A percentile compares a stretch with the other conserved stretches of the same genome.
These are phyloP conservation scores for Wickerhamiella bombiphila DNA, from an alignment of 805 yeast species.

Conservation along the genomic window DNA sequence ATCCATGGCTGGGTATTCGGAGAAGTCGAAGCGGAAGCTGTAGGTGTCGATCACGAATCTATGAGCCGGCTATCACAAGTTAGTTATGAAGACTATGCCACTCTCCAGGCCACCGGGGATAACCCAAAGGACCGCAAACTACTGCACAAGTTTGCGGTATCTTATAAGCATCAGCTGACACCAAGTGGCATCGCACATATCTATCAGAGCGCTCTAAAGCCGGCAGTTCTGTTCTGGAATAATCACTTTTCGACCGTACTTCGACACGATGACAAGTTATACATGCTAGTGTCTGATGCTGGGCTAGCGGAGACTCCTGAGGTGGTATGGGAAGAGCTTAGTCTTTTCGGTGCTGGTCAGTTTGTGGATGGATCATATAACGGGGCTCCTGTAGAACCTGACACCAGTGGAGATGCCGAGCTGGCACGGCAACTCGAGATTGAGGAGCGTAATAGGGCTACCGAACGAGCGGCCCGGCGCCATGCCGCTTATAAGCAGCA, in stretches of 20 bases:
- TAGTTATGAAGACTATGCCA: slow-evolving; percentile 38
- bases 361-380: slow-evolving; percentile 54
- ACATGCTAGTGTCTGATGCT: slow-evolving; percentile 56
- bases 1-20: slow-evolving; percentile 68
- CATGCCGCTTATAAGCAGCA: not conserved
- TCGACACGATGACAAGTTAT: slow-evolving; percentile 33
- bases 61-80: slow-evolving; percentile 24
- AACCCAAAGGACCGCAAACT: slow-evolving; percentile 25
- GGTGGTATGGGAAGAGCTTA: slow-evolving; percentile 75
- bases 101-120: slow-evolving; percentile 38
- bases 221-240: slow-evolving; percentile 68
- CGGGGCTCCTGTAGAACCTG: slow-evolving; percentile 21
- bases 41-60: slow-evolving; percentile 21
- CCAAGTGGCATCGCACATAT: slow-evolving; percentile 39
- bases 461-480: not conserved
- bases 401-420: slow-evolving; percentile 17
- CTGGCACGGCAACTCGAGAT: slow-evolving; percentile 23
- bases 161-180: slow-evolving; percentile 66
- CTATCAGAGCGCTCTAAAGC: slow-evolving; percentile 33
- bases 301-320: slow-evolving; percentile 36
- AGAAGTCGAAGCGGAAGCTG: slow-evolving; percentile 23
- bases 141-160: slow-evolving; percentile 35
- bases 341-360: slow-evolving; percentile 58
- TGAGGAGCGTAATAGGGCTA: slow-evolving; percentile 10
- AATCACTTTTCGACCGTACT: slow-evolving; percentile 72